Conservation (phyloP, 2,329 filamentous ascomycete genomes). For the Microsporum ferrugineum region DNA sequence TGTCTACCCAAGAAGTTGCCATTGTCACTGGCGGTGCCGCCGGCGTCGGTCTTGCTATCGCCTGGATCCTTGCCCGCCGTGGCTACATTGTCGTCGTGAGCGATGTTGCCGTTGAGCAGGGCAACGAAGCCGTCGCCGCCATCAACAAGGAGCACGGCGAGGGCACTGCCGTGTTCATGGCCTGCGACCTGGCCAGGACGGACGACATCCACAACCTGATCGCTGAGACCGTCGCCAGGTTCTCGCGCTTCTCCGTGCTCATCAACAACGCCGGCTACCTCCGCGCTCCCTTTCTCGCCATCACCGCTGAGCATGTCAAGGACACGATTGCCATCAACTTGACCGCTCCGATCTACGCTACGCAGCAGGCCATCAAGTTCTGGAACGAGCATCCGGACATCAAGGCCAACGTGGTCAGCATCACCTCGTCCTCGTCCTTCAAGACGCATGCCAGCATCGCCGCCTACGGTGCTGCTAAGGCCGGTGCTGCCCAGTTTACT, state of each 20-base stretch:
- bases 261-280: conserved; percentile 6
- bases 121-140: not conserved
- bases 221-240: not conserved
- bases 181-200: not conserved
- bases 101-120: conserved; percentile 3
- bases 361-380: not conserved
- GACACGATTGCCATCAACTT: conserved; percentile 5
- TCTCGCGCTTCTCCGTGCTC: not conserved
- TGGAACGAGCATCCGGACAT: conserved; percentile 3
- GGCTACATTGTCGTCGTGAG: conserved; percentile 1
- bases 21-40: conserved; percentile 3
- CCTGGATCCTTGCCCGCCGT: not conserved
- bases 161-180: not conserved
- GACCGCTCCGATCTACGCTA: conserved; percentile 4
- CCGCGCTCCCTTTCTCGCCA: not conserved
- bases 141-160: conserved; percentile 4
- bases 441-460: conserved; percentile 6
- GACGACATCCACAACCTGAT: not conserved
- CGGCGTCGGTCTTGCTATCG: not conserved
- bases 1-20: not conserved
- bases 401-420: not conserved
- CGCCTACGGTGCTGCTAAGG: conserved; percentile 3
- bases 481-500: conserved; percentile 5
- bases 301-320: not conserved
- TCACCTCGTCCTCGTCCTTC: conserved; percentile 1